Evolutionary conservation across 2,329 filamentous ascomycete species (phyloP), one percentile per base, ranked within the genome.

Genomic region (Bisporella sp.): DNA sequence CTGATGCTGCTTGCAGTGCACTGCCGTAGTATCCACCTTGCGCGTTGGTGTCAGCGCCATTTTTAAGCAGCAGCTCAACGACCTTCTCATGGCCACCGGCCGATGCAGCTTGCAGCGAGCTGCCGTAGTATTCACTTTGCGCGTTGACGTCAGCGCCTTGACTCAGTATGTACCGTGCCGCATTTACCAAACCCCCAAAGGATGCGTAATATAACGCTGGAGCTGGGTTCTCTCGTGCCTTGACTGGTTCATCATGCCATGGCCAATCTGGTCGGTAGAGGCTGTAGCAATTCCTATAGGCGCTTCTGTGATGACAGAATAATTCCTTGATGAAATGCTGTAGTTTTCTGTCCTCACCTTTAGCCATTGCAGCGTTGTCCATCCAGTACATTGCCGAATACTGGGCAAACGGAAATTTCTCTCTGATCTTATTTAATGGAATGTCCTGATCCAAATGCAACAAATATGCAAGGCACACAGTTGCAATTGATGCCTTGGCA

Each of bases 381-480:
- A 48, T 21, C 28, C 49, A 52, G 35, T 51, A 39, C 40, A 39
- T 8, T 13, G 49, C 57, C 6, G 44, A 43, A 45, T 51, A 51
- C 12, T 30, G 29, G n/a, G 49, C 49, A 9, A 51, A 21, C 6
- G 44, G 39, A 37, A 35, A 58, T 41, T 40, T 32, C 47, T 47
- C 4, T 53, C 54, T 31, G 40, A 6, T 31, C 32, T 47, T 31
- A 51, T 45, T 29, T 31, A 45, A 30, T 29, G 30, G 30, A 31
- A 21, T 13, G 11, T n/a, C 5, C n/a, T 31, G 1, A 9, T 51
- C 40, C 5, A 47, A 31, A 7, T 51, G 45, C 32, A 31, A 28
- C n/a, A 51, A 12, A 30, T 47, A 47, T 44, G 13, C n/a, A 11
- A 64, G 49, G 46, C 62, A 64, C 12, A 41, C 35, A 12, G 11